phyloP scores from a whole-genome alignment of 148 eudicot genomes.

The Beta vulgaris region DNA sequence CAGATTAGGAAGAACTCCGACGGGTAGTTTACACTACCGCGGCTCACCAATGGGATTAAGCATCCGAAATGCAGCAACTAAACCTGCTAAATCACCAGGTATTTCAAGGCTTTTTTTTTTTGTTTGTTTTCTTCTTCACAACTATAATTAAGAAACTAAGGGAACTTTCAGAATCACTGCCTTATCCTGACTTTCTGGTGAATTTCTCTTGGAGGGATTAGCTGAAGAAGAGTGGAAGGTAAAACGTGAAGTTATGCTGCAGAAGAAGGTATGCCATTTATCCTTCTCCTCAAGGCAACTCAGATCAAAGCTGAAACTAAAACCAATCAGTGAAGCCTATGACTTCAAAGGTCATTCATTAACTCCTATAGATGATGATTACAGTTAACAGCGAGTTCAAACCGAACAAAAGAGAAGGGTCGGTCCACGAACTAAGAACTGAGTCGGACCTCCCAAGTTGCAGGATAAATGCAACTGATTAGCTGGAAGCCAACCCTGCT shows the following conservation, averaged over 20 bases:
- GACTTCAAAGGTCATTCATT: background rate
- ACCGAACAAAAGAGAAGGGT: background rate
- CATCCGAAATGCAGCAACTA: slow-evolving; percentile 73
- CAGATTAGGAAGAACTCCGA: slow-evolving; percentile 18
- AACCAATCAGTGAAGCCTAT: background rate
- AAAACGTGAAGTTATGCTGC: slow-evolving; percentile 66
- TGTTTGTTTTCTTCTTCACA: too few species aligned
- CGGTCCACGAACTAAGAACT: too few species aligned
- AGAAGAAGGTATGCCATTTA: slow-evolving; percentile 59
- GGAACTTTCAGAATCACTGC: background rate
- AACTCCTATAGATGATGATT: background rate
- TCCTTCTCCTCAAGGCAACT: background rate
- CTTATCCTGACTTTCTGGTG: slow-evolving; percentile 17
- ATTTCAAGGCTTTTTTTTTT: slow-evolving; percentile 16
- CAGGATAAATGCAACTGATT: too few species aligned
- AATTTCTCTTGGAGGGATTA: slow-evolving; percentile 49
- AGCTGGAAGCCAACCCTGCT: too few species aligned
- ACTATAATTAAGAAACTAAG: background rate
- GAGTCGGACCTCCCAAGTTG: too few species aligned
- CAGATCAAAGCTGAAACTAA: background rate
- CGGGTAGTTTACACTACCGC: slow-evolving; percentile 15
- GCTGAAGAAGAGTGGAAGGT: slow-evolving; percentile 99
- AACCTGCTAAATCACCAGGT: slow-evolving; percentile 97
- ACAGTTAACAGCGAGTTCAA: background rate
- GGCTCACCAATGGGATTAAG: slow-evolving; percentile 34